A percentile compares a stretch with the other conserved stretches of the same genome.
These are phyloP conservation scores for Xylaria hypoxylon DNA, from an alignment of 2,329 filamentous ascomycete genomes.

Conservation along the genomic window DNA sequence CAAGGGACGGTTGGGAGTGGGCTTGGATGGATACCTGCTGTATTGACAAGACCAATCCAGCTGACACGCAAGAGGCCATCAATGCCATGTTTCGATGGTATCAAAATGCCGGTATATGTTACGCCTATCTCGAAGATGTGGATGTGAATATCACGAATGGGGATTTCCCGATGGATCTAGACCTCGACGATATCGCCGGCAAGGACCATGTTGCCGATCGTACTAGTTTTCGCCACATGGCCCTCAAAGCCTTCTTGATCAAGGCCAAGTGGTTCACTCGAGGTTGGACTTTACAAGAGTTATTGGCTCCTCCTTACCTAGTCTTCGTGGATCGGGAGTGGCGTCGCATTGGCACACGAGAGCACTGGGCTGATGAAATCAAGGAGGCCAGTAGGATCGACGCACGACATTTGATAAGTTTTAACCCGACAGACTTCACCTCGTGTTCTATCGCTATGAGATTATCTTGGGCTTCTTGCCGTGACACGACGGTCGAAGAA, in stretches of 20 bases:
- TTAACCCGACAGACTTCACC: slow-evolving; percentile 10
- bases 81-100: slow-evolving; percentile 39
- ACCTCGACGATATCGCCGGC: slow-evolving; percentile 15
- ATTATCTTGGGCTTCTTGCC: slow-evolving; percentile 46
- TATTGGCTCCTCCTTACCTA: slow-evolving; percentile 22
- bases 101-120: slow-evolving; percentile 27
- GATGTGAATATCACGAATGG: background rate
- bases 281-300: slow-evolving; percentile 5
- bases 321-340: slow-evolving; percentile 27
- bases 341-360: slow-evolving; percentile 10
- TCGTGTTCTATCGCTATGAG: slow-evolving; percentile 40
- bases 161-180: background rate
- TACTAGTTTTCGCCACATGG: background rate
- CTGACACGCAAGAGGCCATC: slow-evolving; percentile 25
- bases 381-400: slow-evolving; percentile 21
- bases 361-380: slow-evolving; percentile 24
- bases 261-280: slow-evolving; percentile 26
- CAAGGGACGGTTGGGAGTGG: slow-evolving; percentile 33
- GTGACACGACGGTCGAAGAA: slow-evolving; percentile 42
- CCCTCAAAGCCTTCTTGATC: slow-evolving; percentile 18
- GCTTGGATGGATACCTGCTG: slow-evolving; percentile 37
- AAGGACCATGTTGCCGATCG: slow-evolving; percentile 13
- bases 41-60: slow-evolving; percentile 33
- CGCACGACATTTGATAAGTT: slow-evolving; percentile 13
- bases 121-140: slow-evolving; percentile 33